These are phyloP conservation scores for Aspergillus sp. DNA, from an alignment of 2,329 filamentous ascomycete genomes.

Conservation along the genomic window DNA sequence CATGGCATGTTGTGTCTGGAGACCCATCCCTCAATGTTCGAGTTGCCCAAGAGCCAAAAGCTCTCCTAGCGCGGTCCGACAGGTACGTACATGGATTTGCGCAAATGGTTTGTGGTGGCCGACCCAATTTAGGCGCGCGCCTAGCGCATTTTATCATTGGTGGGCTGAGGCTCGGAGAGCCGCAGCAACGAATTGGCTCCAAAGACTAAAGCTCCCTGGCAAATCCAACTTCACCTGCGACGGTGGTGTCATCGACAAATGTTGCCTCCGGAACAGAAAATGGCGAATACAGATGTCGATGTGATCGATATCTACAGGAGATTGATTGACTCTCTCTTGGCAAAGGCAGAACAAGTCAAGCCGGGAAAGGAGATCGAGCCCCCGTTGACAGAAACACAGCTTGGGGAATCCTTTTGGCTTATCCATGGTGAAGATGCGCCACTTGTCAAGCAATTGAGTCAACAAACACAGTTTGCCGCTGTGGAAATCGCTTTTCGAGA, in stretches of 20 bases:
- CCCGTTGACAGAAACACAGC: slow-evolving; percentile 67
- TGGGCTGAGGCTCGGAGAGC: slow-evolving; percentile 31
- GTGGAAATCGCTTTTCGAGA: slow-evolving; percentile 82
- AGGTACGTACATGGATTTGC: slow-evolving; percentile 23
- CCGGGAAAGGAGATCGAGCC: slow-evolving; percentile 66
- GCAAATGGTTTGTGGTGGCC: slow-evolving; percentile 29
- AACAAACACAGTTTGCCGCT: slow-evolving; percentile 61
- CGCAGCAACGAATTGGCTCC: slow-evolving; percentile 20
- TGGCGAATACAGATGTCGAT: slow-evolving; percentile 35
- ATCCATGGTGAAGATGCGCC: slow-evolving; percentile 32
- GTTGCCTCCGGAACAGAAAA: slow-evolving; percentile 17
- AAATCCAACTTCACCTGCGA: slow-evolving; percentile 5
- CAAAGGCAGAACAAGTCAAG: slow-evolving; percentile 61
- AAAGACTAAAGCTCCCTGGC: not conserved
- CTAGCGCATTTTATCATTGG: slow-evolving; percentile 22
- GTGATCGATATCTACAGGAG: slow-evolving; percentile 47
- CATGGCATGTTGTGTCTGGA: slow-evolving; percentile 54
- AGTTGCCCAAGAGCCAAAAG: slow-evolving; percentile 60
- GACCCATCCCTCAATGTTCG: slow-evolving; percentile 34
- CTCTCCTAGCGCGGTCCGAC: slow-evolving; percentile 49
- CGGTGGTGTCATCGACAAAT: not conserved
- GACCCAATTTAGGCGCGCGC: slow-evolving; percentile 27
- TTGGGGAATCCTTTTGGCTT: slow-evolving; percentile 40
- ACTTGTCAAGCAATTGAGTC: slow-evolving; percentile 42
- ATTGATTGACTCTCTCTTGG: slow-evolving; percentile 59